Percentiles rank a stretch among this genome's conserved stretches.
These are phyloP conservation scores for Cicer judaicum DNA, from an alignment of 306 rosid species.

Conservation along the genomic window DNA sequence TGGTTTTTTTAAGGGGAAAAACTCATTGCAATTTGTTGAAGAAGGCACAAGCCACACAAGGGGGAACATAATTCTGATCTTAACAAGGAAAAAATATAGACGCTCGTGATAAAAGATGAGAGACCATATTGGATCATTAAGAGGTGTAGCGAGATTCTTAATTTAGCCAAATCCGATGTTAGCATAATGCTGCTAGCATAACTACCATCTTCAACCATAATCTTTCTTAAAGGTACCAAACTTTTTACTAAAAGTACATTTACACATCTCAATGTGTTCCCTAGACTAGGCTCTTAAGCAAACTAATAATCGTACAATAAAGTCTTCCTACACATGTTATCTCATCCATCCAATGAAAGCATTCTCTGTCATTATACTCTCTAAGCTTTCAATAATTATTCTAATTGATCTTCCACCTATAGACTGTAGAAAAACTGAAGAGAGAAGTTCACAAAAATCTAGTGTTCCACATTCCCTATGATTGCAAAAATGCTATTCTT, in stretches of 20 bases:
- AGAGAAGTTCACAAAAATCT: slow-evolving; percentile 29
- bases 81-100: no score
- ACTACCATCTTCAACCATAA: no score
- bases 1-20: no score
- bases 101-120: no score
- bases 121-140: no score
- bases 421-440: slow-evolving; percentile 3
- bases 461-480: neutral
- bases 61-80: no score
- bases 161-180: no score
- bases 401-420: neutral
- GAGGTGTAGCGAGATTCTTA: no score
- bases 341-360: neutral
- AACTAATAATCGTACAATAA: neutral
- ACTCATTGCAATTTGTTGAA: no score
- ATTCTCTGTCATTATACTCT: neutral
- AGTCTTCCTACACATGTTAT: neutral
- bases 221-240: neutral
- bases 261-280: neutral
- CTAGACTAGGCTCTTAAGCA: neutral
- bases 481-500: slow-evolving; percentile 30
- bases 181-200: no score
- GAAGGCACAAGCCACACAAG: no score
- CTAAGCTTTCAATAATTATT: slow-evolving; percentile 15
- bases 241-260: neutral